Evolutionary conservation across 192 early-diverging fungal genomes (phyloP).

Genomic region (Coemansia sp.): DNA sequence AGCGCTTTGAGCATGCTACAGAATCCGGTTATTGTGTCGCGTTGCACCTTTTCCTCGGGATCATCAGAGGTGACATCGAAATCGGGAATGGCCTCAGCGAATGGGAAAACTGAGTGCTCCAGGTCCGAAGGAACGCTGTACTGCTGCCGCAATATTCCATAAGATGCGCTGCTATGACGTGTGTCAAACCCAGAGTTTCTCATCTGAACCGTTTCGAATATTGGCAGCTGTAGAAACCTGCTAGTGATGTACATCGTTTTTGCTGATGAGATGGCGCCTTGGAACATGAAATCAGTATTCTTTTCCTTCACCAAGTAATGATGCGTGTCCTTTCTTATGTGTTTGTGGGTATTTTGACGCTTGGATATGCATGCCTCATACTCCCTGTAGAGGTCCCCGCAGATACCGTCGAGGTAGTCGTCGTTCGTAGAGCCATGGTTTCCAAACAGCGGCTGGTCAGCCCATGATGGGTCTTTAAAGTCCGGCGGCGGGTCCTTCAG

Average conservation of each 20-base stretch:
- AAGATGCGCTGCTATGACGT: not conserved
- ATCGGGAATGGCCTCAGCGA: slow-evolving; percentile 30
- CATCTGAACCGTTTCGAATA: slow-evolving; percentile 19
- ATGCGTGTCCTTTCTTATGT: slow-evolving; percentile 13
- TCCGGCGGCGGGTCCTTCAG: no score
- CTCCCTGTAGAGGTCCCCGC: slow-evolving; percentile 32
- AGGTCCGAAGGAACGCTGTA: slow-evolving; percentile 1
- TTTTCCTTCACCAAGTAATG: slow-evolving; percentile 6
- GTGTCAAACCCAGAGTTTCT: slow-evolving; percentile 25
- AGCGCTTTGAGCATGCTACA: slow-evolving; percentile 41
- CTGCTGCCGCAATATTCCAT: slow-evolving; percentile 18
- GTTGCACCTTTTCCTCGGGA: slow-evolving; percentile 1
- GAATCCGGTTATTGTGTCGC: slow-evolving; percentile 20
- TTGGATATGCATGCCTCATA: slow-evolving; percentile 7
- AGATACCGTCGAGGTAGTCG: slow-evolving; percentile 20
- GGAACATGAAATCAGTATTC: not conserved
- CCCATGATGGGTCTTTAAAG: slow-evolving; percentile 38
- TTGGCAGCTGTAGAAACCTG: slow-evolving; percentile 16
- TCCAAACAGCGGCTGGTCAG: slow-evolving; percentile 33
- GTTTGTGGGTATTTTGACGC: slow-evolving; percentile 22
- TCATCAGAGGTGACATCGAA: slow-evolving; percentile 3
- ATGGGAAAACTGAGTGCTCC: slow-evolving; percentile 34
- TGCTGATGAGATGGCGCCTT: slow-evolving; percentile 8
- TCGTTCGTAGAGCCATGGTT: slow-evolving; percentile 16
- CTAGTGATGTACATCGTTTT: slow-evolving; percentile 22